Evolutionary conservation across 139 green algal species (phyloP).

Genomic region (Chlamydomonas schloesseri): DNA sequence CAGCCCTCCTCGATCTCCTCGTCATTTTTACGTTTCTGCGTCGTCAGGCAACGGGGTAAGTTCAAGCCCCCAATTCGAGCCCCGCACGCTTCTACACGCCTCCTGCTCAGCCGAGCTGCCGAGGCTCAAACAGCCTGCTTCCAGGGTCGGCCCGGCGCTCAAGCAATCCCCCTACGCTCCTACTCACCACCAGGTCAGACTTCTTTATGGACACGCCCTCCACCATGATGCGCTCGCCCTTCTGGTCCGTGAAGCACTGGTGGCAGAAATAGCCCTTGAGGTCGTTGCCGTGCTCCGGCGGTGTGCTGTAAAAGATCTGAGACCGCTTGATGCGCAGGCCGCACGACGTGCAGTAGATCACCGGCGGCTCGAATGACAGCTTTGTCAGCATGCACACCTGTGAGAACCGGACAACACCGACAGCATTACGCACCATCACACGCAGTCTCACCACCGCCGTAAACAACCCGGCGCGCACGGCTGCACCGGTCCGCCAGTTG

Average conservation of each 20-base stretch:
- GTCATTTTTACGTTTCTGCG: slow-evolving; percentile 93
- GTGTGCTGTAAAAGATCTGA: slow-evolving; percentile 79
- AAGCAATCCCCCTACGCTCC: too few species aligned
- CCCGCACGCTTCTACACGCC: too few species aligned
- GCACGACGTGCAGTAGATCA: slow-evolving; percentile 94
- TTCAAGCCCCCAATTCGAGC: too few species aligned
- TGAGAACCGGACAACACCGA: too few species aligned
- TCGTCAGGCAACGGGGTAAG: neutral
- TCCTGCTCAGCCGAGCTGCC: too few species aligned
- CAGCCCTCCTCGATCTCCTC: slow-evolving; percentile 94
- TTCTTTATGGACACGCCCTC: slow-evolving; percentile 61
- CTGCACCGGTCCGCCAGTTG: too few species aligned
- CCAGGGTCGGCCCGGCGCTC: too few species aligned
- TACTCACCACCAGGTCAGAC: slow-evolving; percentile 41
- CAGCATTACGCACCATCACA: neutral
- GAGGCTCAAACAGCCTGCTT: too few species aligned
- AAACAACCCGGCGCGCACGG: too few species aligned
- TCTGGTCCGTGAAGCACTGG: slow-evolving; percentile 79
- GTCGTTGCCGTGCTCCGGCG: slow-evolving; percentile 43
- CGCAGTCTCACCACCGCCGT: neutral
- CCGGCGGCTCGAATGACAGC: slow-evolving; percentile 95
- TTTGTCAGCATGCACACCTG: slow-evolving; percentile 81
- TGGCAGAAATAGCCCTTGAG: slow-evolving; percentile 85
- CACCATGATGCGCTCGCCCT: slow-evolving; percentile 74
- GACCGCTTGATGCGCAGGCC: slow-evolving; percentile 93